phyloP scores from a whole-genome alignment of 768 basidiomycete species.

The Mycena latifolia region DNA sequence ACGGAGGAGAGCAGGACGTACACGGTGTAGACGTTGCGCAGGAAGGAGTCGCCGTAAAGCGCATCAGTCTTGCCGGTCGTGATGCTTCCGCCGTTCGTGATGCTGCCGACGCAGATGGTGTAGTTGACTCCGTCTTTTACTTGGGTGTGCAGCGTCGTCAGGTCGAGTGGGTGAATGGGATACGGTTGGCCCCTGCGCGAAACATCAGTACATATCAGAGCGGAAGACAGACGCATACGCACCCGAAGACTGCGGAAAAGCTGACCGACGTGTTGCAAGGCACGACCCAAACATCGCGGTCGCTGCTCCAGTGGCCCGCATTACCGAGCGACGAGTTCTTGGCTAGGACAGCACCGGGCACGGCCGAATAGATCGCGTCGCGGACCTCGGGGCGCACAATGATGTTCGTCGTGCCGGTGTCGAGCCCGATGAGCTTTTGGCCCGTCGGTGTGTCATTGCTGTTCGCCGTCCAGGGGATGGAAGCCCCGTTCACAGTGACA shows the following conservation, averaged over 20 bases:
- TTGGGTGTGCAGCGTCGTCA: slow-evolving; percentile 7
- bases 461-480: too few relatives aligned
- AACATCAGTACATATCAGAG: background rate
- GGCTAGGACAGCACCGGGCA: too few relatives aligned
- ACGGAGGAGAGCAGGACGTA: too few relatives aligned
- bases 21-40: slow-evolving; percentile 30
- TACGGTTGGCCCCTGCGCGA: slow-evolving; percentile 13
- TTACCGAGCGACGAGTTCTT: background rate
- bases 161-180: slow-evolving; percentile 29
- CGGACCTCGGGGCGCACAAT: too few relatives aligned
- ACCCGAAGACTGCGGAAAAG: slow-evolving; percentile 18
- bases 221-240: background rate
- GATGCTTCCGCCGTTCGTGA: slow-evolving; percentile 19
- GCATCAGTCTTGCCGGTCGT: background rate
- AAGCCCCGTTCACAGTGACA: too few relatives aligned
- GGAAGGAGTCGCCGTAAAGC: slow-evolving; percentile 22
- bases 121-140: slow-evolving; percentile 10
- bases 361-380: too few relatives aligned
- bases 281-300: slow-evolving; percentile 27
- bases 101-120: slow-evolving; percentile 19
- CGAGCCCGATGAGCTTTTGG: too few relatives aligned
- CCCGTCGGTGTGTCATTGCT: too few relatives aligned
- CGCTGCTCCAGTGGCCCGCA: slow-evolving; percentile 5
- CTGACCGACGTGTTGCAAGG: slow-evolving; percentile 22
- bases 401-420: too few relatives aligned